phyloP scores from a whole-genome alignment of 2,329 filamentous ascomycete species.

The Ophiosphaerella herpotricha region DNA sequence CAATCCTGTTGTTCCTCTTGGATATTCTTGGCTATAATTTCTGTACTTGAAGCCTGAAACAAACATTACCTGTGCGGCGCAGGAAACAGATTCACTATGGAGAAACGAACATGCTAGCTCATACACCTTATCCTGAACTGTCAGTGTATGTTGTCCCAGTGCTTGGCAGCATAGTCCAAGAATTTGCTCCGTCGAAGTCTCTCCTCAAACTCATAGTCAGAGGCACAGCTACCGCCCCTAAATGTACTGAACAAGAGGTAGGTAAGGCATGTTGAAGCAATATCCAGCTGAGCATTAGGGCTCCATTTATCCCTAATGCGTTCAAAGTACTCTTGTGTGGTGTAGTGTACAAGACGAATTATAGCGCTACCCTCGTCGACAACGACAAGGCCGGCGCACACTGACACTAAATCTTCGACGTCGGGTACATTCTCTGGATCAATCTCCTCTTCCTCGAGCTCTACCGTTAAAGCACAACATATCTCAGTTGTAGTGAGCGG shows the following conservation, averaged over 20 bases:
- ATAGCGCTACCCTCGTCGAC: conserved; percentile 30
- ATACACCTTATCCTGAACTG: conserved; percentile 7
- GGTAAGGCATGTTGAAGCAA: conserved; percentile 31
- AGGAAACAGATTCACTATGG: conserved; percentile 1
- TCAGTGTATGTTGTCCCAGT: conserved; percentile 28
- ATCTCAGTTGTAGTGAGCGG: conserved; percentile 20
- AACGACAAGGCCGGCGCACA: conserved; percentile 21
- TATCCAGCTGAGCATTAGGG: conserved; percentile 26
- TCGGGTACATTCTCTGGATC: conserved; percentile 13
- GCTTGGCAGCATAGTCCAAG: conserved; percentile 32
- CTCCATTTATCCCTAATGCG: conserved; percentile 22
- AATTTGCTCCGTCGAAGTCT: conserved; percentile 22
- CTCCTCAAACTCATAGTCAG: conserved; percentile 15
- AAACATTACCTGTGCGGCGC: conserved; percentile 10
- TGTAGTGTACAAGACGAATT: conserved; percentile 35
- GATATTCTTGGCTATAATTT: conserved; percentile 8
- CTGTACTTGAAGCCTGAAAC: conserved; percentile 3
- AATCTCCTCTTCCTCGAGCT: conserved; percentile 5
- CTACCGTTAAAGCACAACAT: conserved; percentile 17
- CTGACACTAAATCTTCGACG: conserved; percentile 15
- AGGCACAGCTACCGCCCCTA: conserved; percentile 10
- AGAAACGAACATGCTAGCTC: conserved; percentile 4
- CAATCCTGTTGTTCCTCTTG: conserved; percentile 10
- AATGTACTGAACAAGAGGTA: conserved; percentile 37
- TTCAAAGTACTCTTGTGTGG: conserved; percentile 33